Evolutionary conservation across 345 rosid species (phyloP), one percentile per base, ranked within the genome.

Genomic region (Gossypium arboreum): DNA sequence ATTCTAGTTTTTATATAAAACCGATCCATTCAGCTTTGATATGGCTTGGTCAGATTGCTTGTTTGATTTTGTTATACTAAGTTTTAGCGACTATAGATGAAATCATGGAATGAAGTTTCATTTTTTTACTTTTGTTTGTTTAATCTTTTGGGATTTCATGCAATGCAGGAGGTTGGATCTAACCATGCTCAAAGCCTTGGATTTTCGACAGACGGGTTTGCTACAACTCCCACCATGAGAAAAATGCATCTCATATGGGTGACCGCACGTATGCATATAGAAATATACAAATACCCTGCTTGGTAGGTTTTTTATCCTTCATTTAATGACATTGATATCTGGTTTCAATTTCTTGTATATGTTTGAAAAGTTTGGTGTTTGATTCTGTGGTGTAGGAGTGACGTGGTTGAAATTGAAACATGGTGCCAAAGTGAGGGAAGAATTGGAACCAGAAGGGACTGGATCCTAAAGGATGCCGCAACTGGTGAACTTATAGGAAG

Each of bases 201-300:
- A 63, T 94, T 87, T 80, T 94, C 97, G 3, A 92, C 97, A 0
- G 97, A 92, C 83, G 97, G 98, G 18, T 91, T 94, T 80, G 97
- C 92, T 4, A 94, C 97, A 0, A 92, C 97, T 54, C 79, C 59
- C 64, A 91, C 91, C 10, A 94, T 94, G 98, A 84, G 94, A 77
- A 89, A 94, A 80, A 16, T 94, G 86, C 91, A 91, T 83, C 98
- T 94, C 74, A 92, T 94, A 59, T 94, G 98, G 98, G 98, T 94
- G 13, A 92, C 97, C 59, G 93, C 93, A 70, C 90, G 98, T 58
- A 92, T 94, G 97, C 98, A 94, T 78, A 91, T 92, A 59, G 98
- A 94, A 81, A 82, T 94, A 48, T 92, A 89, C 85, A 92, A 87
- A 59, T 94, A 94, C 69, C 98, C 97, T 20, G 94, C 97, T 60